Percentiles rank a stretch among this genome's conserved stretches.
Conservation (phyloP, 2,329 filamentous ascomycete genomes). For the Stagonosporopsis vannaccii region DNA sequence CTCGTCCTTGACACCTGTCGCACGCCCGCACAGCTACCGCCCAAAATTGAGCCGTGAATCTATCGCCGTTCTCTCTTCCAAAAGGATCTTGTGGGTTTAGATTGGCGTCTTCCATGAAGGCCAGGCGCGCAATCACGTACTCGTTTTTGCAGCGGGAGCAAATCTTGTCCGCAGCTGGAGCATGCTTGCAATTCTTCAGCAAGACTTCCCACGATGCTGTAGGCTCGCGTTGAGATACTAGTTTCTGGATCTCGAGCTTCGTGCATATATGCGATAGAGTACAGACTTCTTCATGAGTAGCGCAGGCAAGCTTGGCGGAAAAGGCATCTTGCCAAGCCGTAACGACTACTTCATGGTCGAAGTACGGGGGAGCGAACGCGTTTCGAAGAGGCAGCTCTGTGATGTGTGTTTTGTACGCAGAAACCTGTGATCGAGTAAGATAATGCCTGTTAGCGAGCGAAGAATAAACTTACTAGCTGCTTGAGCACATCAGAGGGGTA, state of each 20-base stretch:
- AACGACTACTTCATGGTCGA: neutral
- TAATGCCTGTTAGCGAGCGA: neutral
- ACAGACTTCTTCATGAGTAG: neutral
- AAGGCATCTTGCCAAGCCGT: neutral
- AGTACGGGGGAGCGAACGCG: neutral
- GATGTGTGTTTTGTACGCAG: neutral
- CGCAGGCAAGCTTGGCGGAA: neutral
- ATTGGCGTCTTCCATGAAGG: too few species aligned
- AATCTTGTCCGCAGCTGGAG: neutral
- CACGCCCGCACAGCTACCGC: too few species aligned
- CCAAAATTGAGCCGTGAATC: too few species aligned
- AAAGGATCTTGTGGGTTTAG: too few species aligned
- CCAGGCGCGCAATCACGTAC: too few species aligned
- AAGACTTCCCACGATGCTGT: neutral
- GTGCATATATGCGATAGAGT: neutral
- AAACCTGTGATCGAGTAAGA: neutral
- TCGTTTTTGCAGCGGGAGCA: neutral
- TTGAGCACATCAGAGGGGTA: too few species aligned
- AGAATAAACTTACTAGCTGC: too few species aligned
- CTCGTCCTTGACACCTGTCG: neutral
- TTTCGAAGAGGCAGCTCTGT: too few species aligned
- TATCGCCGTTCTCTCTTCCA: too few species aligned
- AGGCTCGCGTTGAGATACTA: neutral
- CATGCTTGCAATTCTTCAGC: neutral
- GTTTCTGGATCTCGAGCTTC: neutral